Evolutionary conservation across 2,329 filamentous ascomycete species (phyloP).

Genomic region (Botrytis byssoidea): DNA sequence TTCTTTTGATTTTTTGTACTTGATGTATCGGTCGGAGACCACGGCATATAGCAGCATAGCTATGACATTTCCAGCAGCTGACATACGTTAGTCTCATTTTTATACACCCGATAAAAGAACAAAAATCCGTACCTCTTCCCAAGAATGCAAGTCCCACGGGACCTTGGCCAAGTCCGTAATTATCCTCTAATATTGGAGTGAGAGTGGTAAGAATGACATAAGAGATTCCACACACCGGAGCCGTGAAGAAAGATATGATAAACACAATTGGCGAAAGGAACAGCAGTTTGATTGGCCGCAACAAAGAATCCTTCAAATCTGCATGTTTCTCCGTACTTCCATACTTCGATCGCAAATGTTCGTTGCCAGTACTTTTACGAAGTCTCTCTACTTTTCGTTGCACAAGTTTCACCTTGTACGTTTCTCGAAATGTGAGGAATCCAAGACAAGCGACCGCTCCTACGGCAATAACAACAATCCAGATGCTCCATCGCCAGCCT

Average conservation of each 20-base stretch:
- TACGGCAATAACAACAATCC: conserved; percentile 36
- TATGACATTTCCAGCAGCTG: background rate
- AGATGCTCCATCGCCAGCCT: conserved; percentile 42
- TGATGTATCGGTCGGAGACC: conserved; percentile 3
- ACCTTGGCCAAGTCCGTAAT: conserved; percentile 39
- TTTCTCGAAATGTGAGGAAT: conserved; percentile 6
- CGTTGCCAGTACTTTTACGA: conserved; percentile 6
- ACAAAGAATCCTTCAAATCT: background rate
- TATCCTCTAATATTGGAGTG: conserved; percentile 39
- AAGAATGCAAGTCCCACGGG: conserved; percentile 41
- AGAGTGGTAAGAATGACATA: conserved; percentile 43
- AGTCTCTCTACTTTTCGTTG: conserved; percentile 5
- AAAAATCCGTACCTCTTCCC: conserved; percentile 39
- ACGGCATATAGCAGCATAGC: background rate
- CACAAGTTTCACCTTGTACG: conserved; percentile 6
- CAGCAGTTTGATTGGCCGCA: conserved; percentile 41
- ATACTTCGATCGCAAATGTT: conserved; percentile 9
- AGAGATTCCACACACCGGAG: conserved; percentile 40
- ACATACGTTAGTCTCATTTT: background rate
- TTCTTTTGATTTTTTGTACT: conserved; percentile 11
- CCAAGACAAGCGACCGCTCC: conserved; percentile 8
- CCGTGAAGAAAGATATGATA: conserved; percentile 38
- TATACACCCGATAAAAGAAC: conserved; percentile 20
- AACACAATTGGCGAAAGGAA: conserved; percentile 38
- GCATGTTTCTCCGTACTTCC: background rate